phyloP scores from a whole-genome alignment of 768 basidiomycete species.

The Tulasnella sp. region DNA sequence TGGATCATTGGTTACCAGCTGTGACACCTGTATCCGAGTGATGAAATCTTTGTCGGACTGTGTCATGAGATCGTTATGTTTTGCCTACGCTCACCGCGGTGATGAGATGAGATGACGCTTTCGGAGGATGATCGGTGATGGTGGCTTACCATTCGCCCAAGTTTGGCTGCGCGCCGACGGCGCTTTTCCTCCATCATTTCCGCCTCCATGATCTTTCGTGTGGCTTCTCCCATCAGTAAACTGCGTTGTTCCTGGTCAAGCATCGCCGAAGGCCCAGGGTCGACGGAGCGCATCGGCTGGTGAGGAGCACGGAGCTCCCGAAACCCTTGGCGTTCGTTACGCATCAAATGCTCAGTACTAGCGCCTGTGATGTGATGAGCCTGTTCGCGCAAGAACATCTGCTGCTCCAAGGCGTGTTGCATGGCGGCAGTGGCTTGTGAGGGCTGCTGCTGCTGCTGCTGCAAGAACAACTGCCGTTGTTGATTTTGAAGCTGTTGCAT shows the following conservation, averaged over 20 bases:
- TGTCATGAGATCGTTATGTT: slow-evolving; percentile 92
- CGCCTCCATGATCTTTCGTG: slow-evolving; percentile 83
- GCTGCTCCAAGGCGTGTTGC: background rate
- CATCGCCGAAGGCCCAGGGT: slow-evolving; percentile 20
- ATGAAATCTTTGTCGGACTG: slow-evolving; percentile 99
- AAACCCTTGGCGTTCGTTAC: slow-evolving; percentile 20
- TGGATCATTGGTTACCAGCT: slow-evolving; percentile 93
- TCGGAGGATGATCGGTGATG: background rate
- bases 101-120: slow-evolving; percentile 3
- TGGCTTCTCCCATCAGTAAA: slow-evolving; percentile 61
- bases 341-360: slow-evolving; percentile 22
- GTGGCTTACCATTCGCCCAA: slow-evolving; percentile 68
- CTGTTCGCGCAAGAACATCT: slow-evolving; percentile 22
- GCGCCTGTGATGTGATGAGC: slow-evolving; percentile 23
- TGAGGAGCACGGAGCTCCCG: too few species aligned
- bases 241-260: slow-evolving; percentile 31
- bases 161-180: slow-evolving; percentile 70
- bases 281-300: slow-evolving; percentile 50
- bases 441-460: slow-evolving; percentile 61
- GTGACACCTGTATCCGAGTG: slow-evolving; percentile 96
- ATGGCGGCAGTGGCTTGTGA: slow-evolving; percentile 45
- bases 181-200: slow-evolving; percentile 74
- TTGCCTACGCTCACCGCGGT: slow-evolving; percentile 41
- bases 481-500: slow-evolving; percentile 32
- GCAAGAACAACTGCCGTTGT: slow-evolving; percentile 50